Conservation (phyloP, 495 filamentous ascomycete species). For the Trichoderma gamsii region DNA sequence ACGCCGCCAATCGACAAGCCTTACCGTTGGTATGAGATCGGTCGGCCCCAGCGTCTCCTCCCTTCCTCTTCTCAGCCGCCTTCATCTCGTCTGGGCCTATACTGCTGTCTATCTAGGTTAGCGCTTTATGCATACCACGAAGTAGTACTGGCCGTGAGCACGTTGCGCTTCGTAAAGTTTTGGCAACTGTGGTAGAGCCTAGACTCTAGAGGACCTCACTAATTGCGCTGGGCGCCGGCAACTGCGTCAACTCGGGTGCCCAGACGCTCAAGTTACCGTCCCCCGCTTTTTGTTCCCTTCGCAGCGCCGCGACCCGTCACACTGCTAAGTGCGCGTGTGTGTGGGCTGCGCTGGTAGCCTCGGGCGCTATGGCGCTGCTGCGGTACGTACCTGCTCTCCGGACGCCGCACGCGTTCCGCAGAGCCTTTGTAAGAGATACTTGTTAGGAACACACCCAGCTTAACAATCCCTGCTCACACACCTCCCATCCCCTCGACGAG, state of each 20-base stretch:
- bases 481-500: not conserved
- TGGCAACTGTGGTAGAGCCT: not conserved
- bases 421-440: not conserved
- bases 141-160: not conserved
- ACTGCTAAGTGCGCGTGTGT: not conserved
- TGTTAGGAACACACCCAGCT: not conserved
- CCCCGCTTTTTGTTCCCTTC: conserved; percentile 1
- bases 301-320: conserved; percentile 4
- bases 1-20: conserved; percentile 1
- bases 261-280: not conserved
- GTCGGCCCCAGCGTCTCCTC: not conserved
- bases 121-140: not conserved
- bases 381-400: conserved; percentile 8
- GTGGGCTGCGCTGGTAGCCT: not conserved
- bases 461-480: not conserved
- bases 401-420: no score
- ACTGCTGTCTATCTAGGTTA: not conserved
- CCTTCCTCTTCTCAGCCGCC: not conserved
- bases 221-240: not conserved
- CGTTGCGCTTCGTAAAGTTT: not conserved
- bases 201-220: no score
- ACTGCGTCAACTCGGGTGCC: conserved; percentile 6
- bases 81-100: not conserved
- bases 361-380: not conserved
- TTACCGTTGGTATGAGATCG: not conserved